These are phyloP conservation scores for Hymenoscyphus infarciens DNA, from an alignment of 2,329 filamentous ascomycete genomes.

Conservation along the genomic window DNA sequence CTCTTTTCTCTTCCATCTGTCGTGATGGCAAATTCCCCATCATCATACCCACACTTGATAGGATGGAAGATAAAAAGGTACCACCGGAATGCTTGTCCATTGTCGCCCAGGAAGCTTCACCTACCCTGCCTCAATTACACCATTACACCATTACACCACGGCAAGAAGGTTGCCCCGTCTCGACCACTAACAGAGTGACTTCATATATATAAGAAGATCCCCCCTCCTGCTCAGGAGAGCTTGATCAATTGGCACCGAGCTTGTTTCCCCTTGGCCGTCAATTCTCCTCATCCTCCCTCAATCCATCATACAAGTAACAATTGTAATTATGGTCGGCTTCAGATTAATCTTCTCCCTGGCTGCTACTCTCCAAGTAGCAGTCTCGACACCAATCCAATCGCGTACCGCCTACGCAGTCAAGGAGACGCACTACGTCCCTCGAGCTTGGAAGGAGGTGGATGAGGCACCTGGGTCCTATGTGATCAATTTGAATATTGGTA, in stretches of 20 bases:
- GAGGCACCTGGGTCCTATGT: conserved; percentile 45
- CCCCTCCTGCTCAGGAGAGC: background rate
- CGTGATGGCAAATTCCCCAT: background rate
- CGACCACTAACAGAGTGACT: background rate
- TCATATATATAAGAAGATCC: background rate
- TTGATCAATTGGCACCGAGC: conserved; percentile 4
- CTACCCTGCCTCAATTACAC: background rate
- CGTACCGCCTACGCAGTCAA: conserved; percentile 50
- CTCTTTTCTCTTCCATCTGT: background rate
- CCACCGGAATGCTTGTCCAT: background rate
- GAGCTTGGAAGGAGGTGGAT: conserved; percentile 46
- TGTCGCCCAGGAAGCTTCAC: background rate
- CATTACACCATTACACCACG: background rate
- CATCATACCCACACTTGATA: background rate
- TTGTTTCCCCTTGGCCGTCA: conserved; percentile 2
- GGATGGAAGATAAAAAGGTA: background rate
- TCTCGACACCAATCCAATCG: conserved; percentile 34
- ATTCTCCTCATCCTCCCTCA: background rate
- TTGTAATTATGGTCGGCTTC: conserved; percentile 5
- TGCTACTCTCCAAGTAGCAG: conserved; percentile 20
- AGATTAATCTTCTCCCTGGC: background rate
- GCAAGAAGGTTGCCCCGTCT: background rate
- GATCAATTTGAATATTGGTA: conserved; percentile 53
- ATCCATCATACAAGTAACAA: background rate
- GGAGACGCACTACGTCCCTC: conserved; percentile 51